These are phyloP conservation scores for Lizonia empirigonia DNA, from an alignment of 2,329 filamentous ascomycete genomes.

Conservation along the genomic window DNA sequence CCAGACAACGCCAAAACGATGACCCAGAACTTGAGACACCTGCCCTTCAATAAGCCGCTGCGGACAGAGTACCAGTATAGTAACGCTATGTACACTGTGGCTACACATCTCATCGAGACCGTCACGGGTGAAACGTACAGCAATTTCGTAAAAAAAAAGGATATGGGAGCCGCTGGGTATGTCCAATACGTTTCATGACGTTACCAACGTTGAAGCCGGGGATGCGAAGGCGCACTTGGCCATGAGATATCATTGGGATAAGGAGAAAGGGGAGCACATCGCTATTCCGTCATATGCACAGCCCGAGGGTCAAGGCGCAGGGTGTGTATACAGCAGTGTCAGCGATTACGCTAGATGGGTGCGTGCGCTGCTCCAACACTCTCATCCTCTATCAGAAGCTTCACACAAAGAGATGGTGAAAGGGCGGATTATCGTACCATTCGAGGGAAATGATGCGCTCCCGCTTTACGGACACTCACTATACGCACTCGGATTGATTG, in stretches of 20 bases:
- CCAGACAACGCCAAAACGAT: conserved; percentile 23
- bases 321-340: conserved; percentile 27
- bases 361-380: conserved; percentile 26
- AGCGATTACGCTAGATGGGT: conserved; percentile 34
- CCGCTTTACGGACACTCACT: conserved; percentile 14
- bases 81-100: conserved; percentile 60
- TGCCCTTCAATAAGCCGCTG: conserved; percentile 50
- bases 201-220: conserved; percentile 39
- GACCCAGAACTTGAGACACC: conserved; percentile 48
- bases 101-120: conserved; percentile 54
- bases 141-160: conserved; percentile 39
- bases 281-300: conserved; percentile 12
- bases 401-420: conserved; percentile 22
- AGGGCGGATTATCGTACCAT: conserved; percentile 15
- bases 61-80: conserved; percentile 57
- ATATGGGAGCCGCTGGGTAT: conserved; percentile 53
- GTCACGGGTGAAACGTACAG: conserved; percentile 45
- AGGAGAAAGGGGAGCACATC: background rate
- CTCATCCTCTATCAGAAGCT: conserved; percentile 8
- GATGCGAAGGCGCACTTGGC: conserved; percentile 14
- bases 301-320: conserved; percentile 32
- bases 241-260: conserved; percentile 22
- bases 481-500: conserved; percentile 16
- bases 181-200: conserved; percentile 43
- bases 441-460: conserved; percentile 11